Base-by-base conservation (phyloP, 768 basidiomycete genomes). In the Brasilioporus rufonigricans region DNA sequence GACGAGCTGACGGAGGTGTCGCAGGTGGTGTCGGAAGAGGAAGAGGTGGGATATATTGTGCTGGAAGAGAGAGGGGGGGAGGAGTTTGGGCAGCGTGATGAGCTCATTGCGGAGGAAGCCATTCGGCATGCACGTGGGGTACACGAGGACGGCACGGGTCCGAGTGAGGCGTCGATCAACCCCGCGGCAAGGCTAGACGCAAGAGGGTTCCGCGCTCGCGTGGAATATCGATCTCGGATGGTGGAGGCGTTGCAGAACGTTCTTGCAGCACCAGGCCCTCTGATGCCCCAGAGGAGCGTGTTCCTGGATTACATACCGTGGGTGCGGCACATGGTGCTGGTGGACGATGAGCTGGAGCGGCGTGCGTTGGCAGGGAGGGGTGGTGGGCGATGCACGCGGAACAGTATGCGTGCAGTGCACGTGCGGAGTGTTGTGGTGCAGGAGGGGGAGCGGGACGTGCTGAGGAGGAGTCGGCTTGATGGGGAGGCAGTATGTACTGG, bases 301-400 rank as follows among this genome's bases (percentile, higher is more conserved):
- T 78, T 80, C 62, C 67, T 86, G 64, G 89, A 95, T 45, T 89
- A 91, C 70, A 72, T 82, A 60, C 87, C 92, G 31, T 80, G 78
- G 71, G 73, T 92, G 46, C 76, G 85, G 55, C 64, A 73, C 55
- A 87, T 95, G 67, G 82, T 89, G 38, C 70, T 54, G 26, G 78
- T 72, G 35, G 93, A 96, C 59, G 91, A 93, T 56, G 52, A 44
- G 39, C 60, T 61, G 23, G 67, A 69, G 35, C 57, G 56, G 18
- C 56, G 38, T 29, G 70, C 53, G 61, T 61, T 75, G 62, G 84
- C 77, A 56, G 69, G 51, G 55, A 53, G 50, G 49, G 38, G 59
- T 52, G 57, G 74, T 40, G 75, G 80, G 56, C 64, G 87, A 48
- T 65, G 46, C 59, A 88, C 86, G 39, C 69, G 86, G 66, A 87